Base-by-base conservation (phyloP, 768 basidiomycete species). In the Pleurotus platypus region DNA sequence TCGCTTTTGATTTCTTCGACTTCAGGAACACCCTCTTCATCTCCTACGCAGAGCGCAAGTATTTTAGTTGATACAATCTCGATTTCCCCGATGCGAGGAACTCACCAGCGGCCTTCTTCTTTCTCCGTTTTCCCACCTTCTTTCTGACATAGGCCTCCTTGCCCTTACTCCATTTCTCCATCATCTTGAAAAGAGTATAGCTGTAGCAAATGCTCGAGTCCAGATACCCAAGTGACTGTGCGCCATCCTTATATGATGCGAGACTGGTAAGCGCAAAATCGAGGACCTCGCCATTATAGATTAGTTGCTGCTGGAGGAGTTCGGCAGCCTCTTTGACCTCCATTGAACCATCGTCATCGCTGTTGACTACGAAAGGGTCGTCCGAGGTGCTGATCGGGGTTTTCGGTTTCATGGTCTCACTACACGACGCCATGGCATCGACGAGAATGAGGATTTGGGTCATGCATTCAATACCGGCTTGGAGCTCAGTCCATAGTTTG, bases 271-370 rank as follows among this genome's bases (percentile, higher is more conserved):
- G 75, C 0, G 94, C 83, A 20, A 94, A 84, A 62, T 98, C 95
- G 55, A 98, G 84, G 15, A 95, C 86, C 61, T 98, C 94, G 37
- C 92, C 94, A 63, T 94, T 94, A 74, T 98, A 98, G 65, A 98
- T 89, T 22, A 99, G 76, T 68, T 97, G 92, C 60, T 93, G 85
- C 64, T 94, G 91, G 1, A 98, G 77, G 16, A 88, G 75, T 55
- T 85, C 85, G 49, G 94, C 90, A 22, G 89, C 87, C 37, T 96
- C 93, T 45, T 75, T 73, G 60, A 93, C 51, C 11, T 12, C 39
- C 51, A 54, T 54, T 13, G 26, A 38, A 20, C 20, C 30, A 20
- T 39, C 18, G 15, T 77, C 16, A 38, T 63, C 61, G 1, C 57
- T 55, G 7, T 64, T 57, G 39, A 61, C 58, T 42, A 55, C 47